Evolutionary conservation across 306 rosid genomes (phyloP).

Genomic region (Fragaria nilgerrensis): DNA sequence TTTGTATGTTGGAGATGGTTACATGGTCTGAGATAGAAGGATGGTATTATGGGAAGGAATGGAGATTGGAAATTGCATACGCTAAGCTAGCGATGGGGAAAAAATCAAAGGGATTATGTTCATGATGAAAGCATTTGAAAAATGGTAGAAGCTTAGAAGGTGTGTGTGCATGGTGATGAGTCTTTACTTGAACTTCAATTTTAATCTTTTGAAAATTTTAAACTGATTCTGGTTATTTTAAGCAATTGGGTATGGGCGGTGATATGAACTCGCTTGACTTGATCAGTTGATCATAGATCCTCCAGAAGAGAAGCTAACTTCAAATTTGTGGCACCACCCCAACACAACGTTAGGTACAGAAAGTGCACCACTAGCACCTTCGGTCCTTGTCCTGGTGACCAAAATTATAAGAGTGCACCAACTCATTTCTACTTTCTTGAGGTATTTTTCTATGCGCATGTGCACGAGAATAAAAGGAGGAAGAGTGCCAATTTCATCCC

Average conservation of each 20-base stretch:
- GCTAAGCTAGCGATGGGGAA: conserved; percentile 22
- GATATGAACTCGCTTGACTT: background rate
- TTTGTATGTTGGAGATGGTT: conserved; percentile 22
- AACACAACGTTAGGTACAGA: background rate
- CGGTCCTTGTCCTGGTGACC: background rate
- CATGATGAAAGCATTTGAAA: conserved; percentile 12
- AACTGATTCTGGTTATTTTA: background rate
- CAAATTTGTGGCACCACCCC: conserved; percentile 9
- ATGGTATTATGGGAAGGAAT: conserved; percentile 15
- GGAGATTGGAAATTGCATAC: conserved; percentile 43
- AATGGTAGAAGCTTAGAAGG: background rate
- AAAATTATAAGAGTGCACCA: too few species aligned
- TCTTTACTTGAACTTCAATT: background rate
- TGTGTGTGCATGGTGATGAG: background rate
- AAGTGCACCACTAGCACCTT: too few species aligned
- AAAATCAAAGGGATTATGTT: background rate
- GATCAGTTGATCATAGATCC: background rate
- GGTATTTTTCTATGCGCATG: too few species aligned
- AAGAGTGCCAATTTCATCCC: background rate
- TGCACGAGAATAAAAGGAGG: too few species aligned
- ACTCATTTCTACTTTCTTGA: too few species aligned
- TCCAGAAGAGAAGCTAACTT: conserved; percentile 6
- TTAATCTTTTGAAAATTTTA: background rate
- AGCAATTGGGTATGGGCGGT: background rate
- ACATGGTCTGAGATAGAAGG: conserved; percentile 18